phyloP scores from a whole-genome alignment of 2,329 filamentous ascomycete genomes.

The Aspergillus aculeatus region DNA sequence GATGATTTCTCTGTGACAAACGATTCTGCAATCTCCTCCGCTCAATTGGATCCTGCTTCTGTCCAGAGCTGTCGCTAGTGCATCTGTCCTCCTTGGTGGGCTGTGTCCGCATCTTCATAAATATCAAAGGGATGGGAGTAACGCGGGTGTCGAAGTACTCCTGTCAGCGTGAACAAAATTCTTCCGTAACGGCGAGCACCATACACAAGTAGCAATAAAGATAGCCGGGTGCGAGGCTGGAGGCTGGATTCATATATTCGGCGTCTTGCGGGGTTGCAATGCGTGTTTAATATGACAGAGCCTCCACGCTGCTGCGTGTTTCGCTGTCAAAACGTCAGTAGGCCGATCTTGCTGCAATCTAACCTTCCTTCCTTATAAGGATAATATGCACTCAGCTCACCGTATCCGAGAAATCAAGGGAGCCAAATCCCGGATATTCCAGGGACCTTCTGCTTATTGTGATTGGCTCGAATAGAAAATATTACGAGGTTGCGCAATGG shows the following conservation, averaged over 20 bases:
- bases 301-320: neutral
- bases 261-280: neutral
- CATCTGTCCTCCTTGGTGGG: neutral
- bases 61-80: neutral
- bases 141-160: too few relatives aligned
- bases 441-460: neutral
- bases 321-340: neutral
- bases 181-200: neutral
- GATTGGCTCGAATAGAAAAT: conserved; percentile 1
- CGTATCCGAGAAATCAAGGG: neutral
- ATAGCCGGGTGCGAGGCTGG: neutral
- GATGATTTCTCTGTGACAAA: conserved; percentile 35
- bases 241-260: neutral
- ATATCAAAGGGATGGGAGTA: neutral
- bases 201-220: neutral
- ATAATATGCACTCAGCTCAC: conserved; percentile 1
- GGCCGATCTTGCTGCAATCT: neutral
- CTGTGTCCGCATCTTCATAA: neutral
- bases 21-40: conserved; percentile 33
- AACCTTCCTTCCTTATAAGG: neutral
- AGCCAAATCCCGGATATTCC: neutral
- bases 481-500: conserved; percentile 9
- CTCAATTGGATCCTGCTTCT: conserved; percentile 32
- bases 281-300: neutral
- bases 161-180: neutral